Percentiles rank a stretch among this genome's conserved stretches.
Evolutionary conservation across 805 yeast species (phyloP).

Genomic region (Candida vaughaniae): DNA sequence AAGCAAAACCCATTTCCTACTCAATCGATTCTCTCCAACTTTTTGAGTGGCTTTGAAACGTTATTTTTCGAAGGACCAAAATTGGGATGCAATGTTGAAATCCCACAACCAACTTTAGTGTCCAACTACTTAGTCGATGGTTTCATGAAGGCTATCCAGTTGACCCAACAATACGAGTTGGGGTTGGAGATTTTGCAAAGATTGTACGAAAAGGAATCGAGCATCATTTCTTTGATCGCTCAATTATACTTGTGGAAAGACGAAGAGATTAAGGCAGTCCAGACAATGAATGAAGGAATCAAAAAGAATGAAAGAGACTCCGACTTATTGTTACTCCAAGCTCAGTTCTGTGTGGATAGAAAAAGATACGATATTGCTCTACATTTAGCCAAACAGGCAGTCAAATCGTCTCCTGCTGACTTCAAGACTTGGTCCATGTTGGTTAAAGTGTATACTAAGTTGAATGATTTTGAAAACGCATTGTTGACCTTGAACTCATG

Average conservation of each 20-base stretch:
- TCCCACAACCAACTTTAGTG: conserved; percentile 63
- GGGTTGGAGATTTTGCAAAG: conserved; percentile 60
- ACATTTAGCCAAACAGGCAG: conserved; percentile 60
- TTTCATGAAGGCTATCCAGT: conserved; percentile 58
- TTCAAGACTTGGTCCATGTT: conserved; percentile 72
- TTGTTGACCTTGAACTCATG: conserved; percentile 72
- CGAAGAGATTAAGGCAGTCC: conserved; percentile 60
- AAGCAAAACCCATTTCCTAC: conserved; percentile 71
- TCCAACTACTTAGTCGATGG: conserved; percentile 76
- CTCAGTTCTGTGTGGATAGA: conserved; percentile 55
- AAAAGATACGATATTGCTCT: conserved; percentile 56
- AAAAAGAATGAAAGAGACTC: conserved; percentile 52
- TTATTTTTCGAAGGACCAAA: conserved; percentile 66
- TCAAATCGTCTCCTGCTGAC: conserved; percentile 71
- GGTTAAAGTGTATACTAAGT: conserved; percentile 60
- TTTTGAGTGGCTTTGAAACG: conserved; percentile 63
- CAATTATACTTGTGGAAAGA: conserved; percentile 51
- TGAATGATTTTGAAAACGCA: conserved; percentile 70
- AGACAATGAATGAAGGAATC: conserved; percentile 51
- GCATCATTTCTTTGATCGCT: conserved; percentile 58
- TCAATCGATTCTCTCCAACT: conserved; percentile 41
- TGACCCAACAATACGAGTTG: conserved; percentile 62
- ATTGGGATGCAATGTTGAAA: conserved; percentile 63
- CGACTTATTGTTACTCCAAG: conserved; percentile 53
- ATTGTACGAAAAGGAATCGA: conserved; percentile 50